Evolutionary conservation across 129 eudicot species (phyloP), one percentile per base, ranked within the genome.

Genomic region (Arctium lappa): DNA sequence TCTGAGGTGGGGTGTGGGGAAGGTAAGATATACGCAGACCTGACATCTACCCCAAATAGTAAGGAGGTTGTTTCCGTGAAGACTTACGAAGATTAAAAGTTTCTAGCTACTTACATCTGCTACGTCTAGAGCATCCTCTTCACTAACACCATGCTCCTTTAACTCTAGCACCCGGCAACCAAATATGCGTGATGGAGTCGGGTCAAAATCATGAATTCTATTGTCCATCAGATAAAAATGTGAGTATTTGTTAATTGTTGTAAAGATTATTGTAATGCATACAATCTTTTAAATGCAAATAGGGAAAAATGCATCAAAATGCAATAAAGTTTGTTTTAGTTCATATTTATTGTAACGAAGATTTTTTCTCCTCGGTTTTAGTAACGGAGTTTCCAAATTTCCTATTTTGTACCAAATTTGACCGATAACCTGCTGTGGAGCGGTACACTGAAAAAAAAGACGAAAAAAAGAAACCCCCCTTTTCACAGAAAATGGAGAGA

Each of bases 121-220:
- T 8, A 88, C 92, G 70, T 91, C 91, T 44, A 92, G 83, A 78
- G 97, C 98, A 62, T 94, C 91, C 70, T 86, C 93, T 86, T 94
- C 95, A 15, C 77, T 48, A 8, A 91, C 91, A 10, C 95, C 98
- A 80, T 88, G 95, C 88, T 89, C 96, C 88, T 89, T 89, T 73
- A 94, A 72, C 79, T 94, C 98, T 60, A 94, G 92, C 78, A 94
- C 94, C 79, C 95, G 94, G 39, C 80, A 85, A 40, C 89, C 97
- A 86, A 89, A 94, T 65, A 92, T 78, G 71, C 94, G 93, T 29
- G 98, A 90, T 15, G 98, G 93, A 39, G 94, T 87, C 6, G 94
- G 93, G n/a, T 91, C 88, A 85, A 92, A 92, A 15, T 85, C 89
- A 78, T 80, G 74, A 44, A 92, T 70, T 79, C 97, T 95, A 89